Evolutionary conservation across 129 eudicot species (phyloP).

Genomic region (Chrysanthemum lavandulifolium): DNA sequence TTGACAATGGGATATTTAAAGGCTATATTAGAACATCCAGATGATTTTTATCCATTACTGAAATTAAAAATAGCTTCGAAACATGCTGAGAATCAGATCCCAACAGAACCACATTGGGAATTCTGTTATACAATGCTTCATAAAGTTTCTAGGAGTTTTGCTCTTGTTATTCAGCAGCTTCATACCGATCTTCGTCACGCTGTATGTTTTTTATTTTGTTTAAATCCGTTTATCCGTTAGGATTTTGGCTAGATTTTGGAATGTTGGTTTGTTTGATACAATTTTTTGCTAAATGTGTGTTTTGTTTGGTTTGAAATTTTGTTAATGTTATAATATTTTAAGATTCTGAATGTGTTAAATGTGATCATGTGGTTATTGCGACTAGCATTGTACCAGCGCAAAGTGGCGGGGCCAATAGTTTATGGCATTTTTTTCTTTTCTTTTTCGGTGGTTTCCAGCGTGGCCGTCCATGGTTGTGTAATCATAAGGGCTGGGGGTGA

Average conservation of each 20-base stretch:
- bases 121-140: constrained; percentile 93
- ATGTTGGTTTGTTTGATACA: not conserved
- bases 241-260: not conserved
- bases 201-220: constrained; percentile 15
- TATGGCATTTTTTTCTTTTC: no score
- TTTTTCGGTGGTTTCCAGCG: no score
- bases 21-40: constrained; percentile 80
- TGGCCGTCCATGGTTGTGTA: no score
- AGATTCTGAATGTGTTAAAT: no score
- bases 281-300: not conserved
- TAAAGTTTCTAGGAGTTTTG: constrained; percentile 93
- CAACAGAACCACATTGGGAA: constrained; percentile 86
- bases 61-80: constrained; percentile 78
- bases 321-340: no score
- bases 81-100: constrained; percentile 91
- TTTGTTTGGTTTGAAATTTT: not conserved
- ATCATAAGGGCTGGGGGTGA: no score
- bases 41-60: constrained; percentile 72
- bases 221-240: not conserved
- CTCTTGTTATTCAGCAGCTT: constrained; percentile 91
- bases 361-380: no score
- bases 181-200: constrained; percentile 86
- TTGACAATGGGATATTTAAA: constrained; percentile 68
- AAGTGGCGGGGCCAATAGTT: no score
- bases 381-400: no score